Percentiles rank a stretch among this genome's conserved stretches.
phyloP scores from a whole-genome alignment of 2,329 filamentous ascomycete species.

The Clonostachys sp. region DNA sequence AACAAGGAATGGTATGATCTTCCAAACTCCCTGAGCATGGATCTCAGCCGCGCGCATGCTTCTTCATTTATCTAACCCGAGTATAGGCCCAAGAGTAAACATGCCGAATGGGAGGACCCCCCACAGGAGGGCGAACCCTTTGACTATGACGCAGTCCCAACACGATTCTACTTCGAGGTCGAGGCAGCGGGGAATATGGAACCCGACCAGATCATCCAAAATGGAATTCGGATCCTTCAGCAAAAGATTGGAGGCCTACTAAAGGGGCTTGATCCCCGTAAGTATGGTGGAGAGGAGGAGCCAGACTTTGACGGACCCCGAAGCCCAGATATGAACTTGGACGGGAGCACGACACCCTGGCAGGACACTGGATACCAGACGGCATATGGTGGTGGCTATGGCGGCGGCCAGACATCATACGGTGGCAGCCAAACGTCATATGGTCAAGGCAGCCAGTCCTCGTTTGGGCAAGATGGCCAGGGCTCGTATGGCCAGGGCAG shows the following conservation, averaged over 20 bases:
- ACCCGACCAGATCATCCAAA: slow-evolving; percentile 83
- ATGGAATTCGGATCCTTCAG: slow-evolving; percentile 84
- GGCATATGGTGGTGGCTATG: slow-evolving; percentile 66
- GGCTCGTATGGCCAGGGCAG: slow-evolving; percentile 10
- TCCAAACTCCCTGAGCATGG: no score
- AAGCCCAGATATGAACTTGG: slow-evolving; percentile 60
- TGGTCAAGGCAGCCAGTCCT: slow-evolving; percentile 53
- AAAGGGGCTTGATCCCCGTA: slow-evolving; percentile 41
- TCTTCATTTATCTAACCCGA: slow-evolving; percentile 3
- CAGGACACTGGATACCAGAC: slow-evolving; percentile 41
- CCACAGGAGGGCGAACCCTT: slow-evolving; percentile 80
- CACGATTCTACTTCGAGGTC: slow-evolving; percentile 88
- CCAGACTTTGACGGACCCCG: slow-evolving; percentile 59
- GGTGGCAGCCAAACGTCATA: slow-evolving; percentile 46
- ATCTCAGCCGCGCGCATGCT: not conserved
- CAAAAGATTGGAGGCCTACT: slow-evolving; percentile 84
- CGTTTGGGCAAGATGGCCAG: slow-evolving; percentile 43
- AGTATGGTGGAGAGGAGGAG: slow-evolving; percentile 50
- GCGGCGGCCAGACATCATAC: slow-evolving; percentile 61
- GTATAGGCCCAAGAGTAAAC: slow-evolving; percentile 73
- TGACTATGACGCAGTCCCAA: slow-evolving; percentile 82
- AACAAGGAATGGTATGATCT: slow-evolving; percentile 74
- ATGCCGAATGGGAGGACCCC: slow-evolving; percentile 74
- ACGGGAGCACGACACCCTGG: slow-evolving; percentile 49
- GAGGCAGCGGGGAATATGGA: slow-evolving; percentile 85